Evolutionary conservation across 345 rosid species (phyloP), one percentile per base, ranked within the genome.

Genomic region (Arabis alpina): DNA sequence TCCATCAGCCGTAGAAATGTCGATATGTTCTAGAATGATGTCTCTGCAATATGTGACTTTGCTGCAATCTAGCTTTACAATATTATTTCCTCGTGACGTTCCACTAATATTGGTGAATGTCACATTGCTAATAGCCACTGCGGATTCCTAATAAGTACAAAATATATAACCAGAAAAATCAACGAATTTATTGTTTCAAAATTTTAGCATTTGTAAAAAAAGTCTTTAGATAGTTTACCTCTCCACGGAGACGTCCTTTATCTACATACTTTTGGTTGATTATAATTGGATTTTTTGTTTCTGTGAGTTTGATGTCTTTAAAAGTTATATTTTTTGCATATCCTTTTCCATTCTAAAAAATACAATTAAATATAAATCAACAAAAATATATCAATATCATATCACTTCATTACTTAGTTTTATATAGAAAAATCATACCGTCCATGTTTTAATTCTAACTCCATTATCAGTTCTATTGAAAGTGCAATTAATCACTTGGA

Each of bases 381-480:
- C 12, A 30, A 12, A 14, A 42, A 0, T 19, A 24, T 5, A 24
- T 39, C 1, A 48, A 3, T 70, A 51, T 10, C 32, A 12, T 54
- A 30, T 10, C 41, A 61, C 9, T 6, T 6, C 2, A 36, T 40
- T 3, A 23, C 3, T n/a, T 3, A 13, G 6, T 11, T 48, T 37
- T 7, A 47, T 24, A 34, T 37, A 37, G 1, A 14, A 8, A 53
- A 51, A 32, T 19, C 1, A 34, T 66, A 86, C 93, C 81, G 72
- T 80, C 66, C 71, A 50, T 24, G 88, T 86, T 71, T 88, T 88
- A 68, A 88, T 83, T 75, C 91, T 83, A 5, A 83, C 89, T 45
- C 91, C 89, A 57, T 81, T 77, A 36, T 27, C 23, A 0, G 88
- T 75, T 15, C 61, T 49, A 14, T 55, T 56, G 70, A 84, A 88